phyloP scores from a whole-genome alignment of 495 filamentous ascomycete species.

The Neurospora tetrasperma region DNA sequence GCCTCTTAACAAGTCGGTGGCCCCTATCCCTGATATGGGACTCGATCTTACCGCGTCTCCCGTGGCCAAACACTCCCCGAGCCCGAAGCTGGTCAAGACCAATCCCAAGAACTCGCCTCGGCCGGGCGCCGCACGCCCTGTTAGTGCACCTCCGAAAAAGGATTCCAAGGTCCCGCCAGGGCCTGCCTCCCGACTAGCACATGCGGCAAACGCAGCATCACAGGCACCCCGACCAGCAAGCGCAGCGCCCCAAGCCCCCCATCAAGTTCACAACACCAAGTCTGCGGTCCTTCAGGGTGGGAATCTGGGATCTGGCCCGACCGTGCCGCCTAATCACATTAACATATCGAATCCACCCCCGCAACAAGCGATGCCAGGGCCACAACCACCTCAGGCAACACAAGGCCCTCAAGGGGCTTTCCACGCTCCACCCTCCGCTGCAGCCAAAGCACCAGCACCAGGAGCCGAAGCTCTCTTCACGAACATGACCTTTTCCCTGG shows the following conservation, averaged over 20 bases:
- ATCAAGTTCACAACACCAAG: not conserved
- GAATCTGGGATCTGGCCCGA: not conserved
- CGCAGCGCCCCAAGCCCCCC: conserved; percentile 3
- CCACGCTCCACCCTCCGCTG: not conserved
- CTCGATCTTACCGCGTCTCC: conserved; percentile 21
- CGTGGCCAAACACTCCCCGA: conserved; percentile 10
- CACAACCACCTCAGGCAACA: not conserved
- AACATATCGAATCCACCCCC: not conserved
- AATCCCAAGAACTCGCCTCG: conserved; percentile 14
- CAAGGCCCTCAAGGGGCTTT: conserved; percentile 1
- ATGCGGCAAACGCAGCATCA: conserved; percentile 19
- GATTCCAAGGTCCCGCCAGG: conserved; percentile 23
- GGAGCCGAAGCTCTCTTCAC: conserved; percentile 26
- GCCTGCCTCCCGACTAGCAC: not conserved
- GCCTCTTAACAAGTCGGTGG: conserved; percentile 27
- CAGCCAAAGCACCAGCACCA: conserved; percentile 6
- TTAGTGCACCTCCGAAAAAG: conserved; percentile 19
- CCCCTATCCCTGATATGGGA: conserved; percentile 41
- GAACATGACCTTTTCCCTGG: conserved; percentile 36
- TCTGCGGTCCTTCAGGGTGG: not conserved
- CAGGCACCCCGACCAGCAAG: conserved; percentile 10
- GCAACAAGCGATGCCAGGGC: not conserved
- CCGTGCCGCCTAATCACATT: not conserved
- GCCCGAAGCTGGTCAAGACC: conserved; percentile 12
- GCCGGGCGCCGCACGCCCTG: conserved; percentile 7